phyloP scores from a whole-genome alignment of 2,329 filamentous ascomycete species.

The Pyrenochaeta sp. region DNA sequence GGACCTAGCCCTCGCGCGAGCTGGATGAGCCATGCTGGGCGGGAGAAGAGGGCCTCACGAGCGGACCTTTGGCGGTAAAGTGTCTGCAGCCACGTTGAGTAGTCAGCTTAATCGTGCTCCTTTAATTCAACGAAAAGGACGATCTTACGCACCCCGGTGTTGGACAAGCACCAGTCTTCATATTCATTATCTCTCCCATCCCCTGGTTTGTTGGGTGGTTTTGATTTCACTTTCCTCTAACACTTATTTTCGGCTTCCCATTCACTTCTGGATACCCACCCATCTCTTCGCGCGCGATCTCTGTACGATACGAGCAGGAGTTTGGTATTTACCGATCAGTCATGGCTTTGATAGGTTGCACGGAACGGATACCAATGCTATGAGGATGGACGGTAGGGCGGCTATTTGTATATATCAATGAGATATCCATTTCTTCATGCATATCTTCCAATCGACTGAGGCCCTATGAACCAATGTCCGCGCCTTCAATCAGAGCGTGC shows the following conservation, averaged over 20 bases:
- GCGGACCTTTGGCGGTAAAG: conserved; percentile 48
- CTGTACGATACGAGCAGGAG: conserved; percentile 11
- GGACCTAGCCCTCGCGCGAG: conserved; percentile 35
- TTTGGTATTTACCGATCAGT: not conserved
- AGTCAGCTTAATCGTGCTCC: not conserved
- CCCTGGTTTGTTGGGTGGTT: not conserved
- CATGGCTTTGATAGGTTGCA: not conserved
- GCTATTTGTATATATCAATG: conserved; percentile 19
- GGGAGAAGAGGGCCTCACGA: conserved; percentile 45
- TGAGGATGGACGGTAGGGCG: conserved; percentile 5
- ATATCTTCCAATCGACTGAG: not conserved
- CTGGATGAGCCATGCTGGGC: conserved; percentile 42
- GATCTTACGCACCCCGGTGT: not conserved
- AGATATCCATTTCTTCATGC: conserved; percentile 1
- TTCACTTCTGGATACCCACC: conserved; percentile 26
- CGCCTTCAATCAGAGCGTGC: not conserved
- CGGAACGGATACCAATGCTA: conserved; percentile 11
- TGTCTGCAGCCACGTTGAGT: not conserved
- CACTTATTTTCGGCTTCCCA: conserved; percentile 7
- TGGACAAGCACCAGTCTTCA: not conserved
- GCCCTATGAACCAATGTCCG: too few relatives aligned
- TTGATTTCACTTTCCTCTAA: not conserved
- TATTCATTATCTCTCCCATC: not conserved
- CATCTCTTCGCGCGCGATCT: conserved; percentile 11
- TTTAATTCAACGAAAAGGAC: not conserved